Conservation (phyloP, 164 flowering plant genomes). For the Vitis riparia region DNA sequence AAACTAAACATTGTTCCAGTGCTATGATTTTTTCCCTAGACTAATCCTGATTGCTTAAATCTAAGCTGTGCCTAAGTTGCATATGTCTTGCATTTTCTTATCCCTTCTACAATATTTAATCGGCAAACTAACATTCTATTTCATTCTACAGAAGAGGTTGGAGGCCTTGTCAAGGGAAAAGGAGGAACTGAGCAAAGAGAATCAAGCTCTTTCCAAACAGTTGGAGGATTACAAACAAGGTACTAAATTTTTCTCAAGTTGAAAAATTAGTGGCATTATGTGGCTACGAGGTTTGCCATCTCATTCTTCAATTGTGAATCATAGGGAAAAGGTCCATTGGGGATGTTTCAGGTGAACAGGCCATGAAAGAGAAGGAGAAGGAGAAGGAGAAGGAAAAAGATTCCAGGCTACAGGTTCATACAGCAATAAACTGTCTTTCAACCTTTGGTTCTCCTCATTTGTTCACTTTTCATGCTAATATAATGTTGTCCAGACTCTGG, state of each 20-base stretch:
- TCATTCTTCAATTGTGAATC: not conserved
- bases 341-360: constrained; percentile 62
- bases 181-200: constrained; percentile 71
- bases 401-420: constrained; percentile 62
- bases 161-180: constrained; percentile 55
- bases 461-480: not conserved
- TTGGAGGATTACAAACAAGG: constrained; percentile 67
- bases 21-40: not conserved
- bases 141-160: constrained; percentile 40
- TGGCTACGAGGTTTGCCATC: not conserved
- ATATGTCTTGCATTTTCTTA: too few relatives aligned
- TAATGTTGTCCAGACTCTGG: constrained; percentile 50
- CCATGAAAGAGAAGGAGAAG: constrained; percentile 55
- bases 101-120: not conserved
- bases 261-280: not conserved
- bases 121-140: not conserved
- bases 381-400: constrained; percentile 66
- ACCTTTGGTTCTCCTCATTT: not conserved
- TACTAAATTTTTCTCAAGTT: constrained; percentile 11
- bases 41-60: too few relatives aligned
- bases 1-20: not conserved
- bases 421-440: not conserved
- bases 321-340: constrained; percentile 47
- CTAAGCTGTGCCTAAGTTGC: too few relatives aligned
- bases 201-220: constrained; percentile 59